Evolutionary conservation across 495 filamentous ascomycete species (phyloP), one percentile per base, ranked within the genome.

Genomic region (Xylaria cubensis): DNA sequence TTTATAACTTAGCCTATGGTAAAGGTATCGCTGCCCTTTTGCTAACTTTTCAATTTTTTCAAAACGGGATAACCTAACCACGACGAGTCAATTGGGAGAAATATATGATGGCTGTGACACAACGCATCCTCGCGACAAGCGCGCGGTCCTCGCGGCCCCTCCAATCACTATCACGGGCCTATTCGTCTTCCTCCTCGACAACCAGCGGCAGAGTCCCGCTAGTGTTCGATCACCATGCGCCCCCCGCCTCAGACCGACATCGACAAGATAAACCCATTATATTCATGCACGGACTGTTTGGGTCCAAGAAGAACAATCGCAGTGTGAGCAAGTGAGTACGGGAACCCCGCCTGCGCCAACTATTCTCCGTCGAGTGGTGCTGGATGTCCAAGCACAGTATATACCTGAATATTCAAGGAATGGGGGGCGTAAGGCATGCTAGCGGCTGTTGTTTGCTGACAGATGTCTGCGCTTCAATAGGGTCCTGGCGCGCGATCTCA

Each of bases 271-370:
- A 87, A 55, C 94, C 96, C 0, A 92, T 99, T 70, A 81, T 99
- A 74, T 89, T 99, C 72, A 88, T 98, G 81, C 96, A 99, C 80
- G 96, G 96, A 4, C 86, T 99, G 19, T 98, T 99, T 78, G 96
- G 96, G 29, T 97, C 93, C 51, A 98, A 97, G 82, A 93, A 93
- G 85, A 99, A 99, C 76, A 96, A 98, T 78, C 84, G 95, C 81
- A 94, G 88, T 81, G 96, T 99, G 73, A 97, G 95, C 90, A 97
- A 94, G 96, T 98, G 88, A 86, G 93, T 84, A n/a, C 42, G 34
- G 29, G 68, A 48, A 42, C 6, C 53, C 63, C 53, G 51, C 29
- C 36, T 32, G 21, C 44, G 56, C 46, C 34, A 21, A 42, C 6
- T 17, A 32, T 44, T 32, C 12, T 55, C 34, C 32, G 3, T 24